These are phyloP conservation scores for Paecilomyces niveus DNA, from an alignment of 2,329 filamentous ascomycete genomes.

Conservation along the genomic window DNA sequence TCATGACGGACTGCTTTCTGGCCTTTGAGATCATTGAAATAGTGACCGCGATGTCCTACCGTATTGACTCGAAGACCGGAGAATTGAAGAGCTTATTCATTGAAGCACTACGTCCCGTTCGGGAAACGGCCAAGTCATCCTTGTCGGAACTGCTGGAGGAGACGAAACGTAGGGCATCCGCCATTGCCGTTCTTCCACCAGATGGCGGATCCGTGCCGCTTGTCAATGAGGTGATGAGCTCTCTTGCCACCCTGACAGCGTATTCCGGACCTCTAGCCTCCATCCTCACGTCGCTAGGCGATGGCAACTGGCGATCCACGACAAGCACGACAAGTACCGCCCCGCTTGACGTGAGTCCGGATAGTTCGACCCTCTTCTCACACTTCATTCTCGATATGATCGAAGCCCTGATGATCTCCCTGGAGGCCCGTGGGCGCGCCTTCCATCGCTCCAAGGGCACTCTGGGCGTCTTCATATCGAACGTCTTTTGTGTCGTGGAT, in stretches of 20 bases:
- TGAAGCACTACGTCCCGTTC: conserved; percentile 78
- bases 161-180: conserved; percentile 61
- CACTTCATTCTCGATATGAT: conserved; percentile 88
- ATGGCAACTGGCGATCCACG: conserved; percentile 74
- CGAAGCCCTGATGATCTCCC: conserved; percentile 65
- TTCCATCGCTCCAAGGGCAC: conserved; percentile 71
- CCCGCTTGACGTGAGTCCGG: conserved; percentile 78
- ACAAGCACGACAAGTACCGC: conserved; percentile 61
- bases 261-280: conserved; percentile 81
- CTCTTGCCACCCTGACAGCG: conserved; percentile 77
- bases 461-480: conserved; percentile 84
- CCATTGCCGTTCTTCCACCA: conserved; percentile 60
- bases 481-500: conserved; percentile 76
- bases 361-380: conserved; percentile 79
- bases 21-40: conserved; percentile 94
- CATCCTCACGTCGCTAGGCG: conserved; percentile 85
- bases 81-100: conserved; percentile 78
- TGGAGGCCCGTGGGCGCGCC: conserved; percentile 66
- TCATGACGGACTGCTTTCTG: conserved; percentile 87
- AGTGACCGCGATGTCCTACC: conserved; percentile 69
- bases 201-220: conserved; percentile 75
- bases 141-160: conserved; percentile 79
- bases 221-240: conserved; percentile 76
- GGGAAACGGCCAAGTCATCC: conserved; percentile 85
- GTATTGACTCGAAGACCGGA: conserved; percentile 73